These are phyloP conservation scores for Eucalyptus camaldulensis DNA, from an alignment of 345 rosid genomes.

Conservation along the genomic window DNA sequence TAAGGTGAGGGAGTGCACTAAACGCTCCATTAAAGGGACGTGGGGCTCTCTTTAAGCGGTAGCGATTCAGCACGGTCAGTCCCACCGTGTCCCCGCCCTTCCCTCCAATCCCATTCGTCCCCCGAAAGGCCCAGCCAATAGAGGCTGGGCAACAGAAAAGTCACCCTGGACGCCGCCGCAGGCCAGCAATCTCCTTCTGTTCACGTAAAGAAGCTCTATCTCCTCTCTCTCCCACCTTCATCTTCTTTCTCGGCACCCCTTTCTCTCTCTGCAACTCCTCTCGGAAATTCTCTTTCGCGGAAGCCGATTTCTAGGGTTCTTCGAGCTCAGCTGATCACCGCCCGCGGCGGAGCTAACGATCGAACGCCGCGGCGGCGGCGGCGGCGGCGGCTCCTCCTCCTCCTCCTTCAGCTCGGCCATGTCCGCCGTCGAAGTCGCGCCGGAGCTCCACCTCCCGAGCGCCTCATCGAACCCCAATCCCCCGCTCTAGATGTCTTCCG, in stretches of 20 bases:
- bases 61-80: not conserved
- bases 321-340: not conserved
- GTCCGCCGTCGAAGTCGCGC: not conserved
- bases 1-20: not conserved
- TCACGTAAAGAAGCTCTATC: not conserved
- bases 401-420: not conserved
- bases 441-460: not conserved
- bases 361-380: not conserved
- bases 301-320: conserved; percentile 26
- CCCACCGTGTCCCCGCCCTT: not conserved
- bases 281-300: not conserved
- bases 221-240: not conserved
- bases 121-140: not conserved
- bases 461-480: conserved; percentile 16
- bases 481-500: conserved; percentile 43
- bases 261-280: conserved; percentile 3
- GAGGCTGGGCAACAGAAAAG: not conserved
- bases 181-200: not conserved
- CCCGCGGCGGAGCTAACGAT: not conserved
- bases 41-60: not conserved
- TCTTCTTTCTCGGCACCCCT: not conserved
- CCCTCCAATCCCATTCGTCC: not conserved
- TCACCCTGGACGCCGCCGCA: not conserved
- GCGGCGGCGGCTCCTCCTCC: too few species aligned
- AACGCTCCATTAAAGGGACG: not conserved